Evolutionary conservation across 2,329 filamentous ascomycete species (phyloP).

Genomic region (Exophiala oligosperma): DNA sequence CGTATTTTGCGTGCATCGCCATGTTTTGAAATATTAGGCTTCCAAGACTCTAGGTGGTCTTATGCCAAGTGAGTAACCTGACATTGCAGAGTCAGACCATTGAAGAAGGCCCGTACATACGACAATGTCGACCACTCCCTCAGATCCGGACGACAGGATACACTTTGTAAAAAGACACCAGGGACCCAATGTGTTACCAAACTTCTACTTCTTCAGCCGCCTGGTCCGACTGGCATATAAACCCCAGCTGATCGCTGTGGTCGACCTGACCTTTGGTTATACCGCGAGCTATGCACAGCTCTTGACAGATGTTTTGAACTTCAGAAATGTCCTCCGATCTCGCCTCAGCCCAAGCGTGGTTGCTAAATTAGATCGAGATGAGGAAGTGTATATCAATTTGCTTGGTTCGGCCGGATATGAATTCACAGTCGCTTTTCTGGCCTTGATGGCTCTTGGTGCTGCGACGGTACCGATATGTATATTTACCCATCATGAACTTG

Average conservation of each 20-base stretch:
- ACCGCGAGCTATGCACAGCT: slow-evolving; percentile 43
- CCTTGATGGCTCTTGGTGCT: slow-evolving; percentile 48
- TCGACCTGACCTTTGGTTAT: slow-evolving; percentile 31
- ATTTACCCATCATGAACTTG: neutral
- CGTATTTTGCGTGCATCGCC: no score
- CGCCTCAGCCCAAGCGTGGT: slow-evolving; percentile 32
- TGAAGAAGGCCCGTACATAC: no score
- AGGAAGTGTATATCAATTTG: slow-evolving; percentile 39
- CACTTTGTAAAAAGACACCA: slow-evolving; percentile 1
- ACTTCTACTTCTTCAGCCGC: slow-evolving; percentile 32
- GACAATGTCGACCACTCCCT: neutral
- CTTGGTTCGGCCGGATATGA: slow-evolving; percentile 50
- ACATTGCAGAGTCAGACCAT: no score
- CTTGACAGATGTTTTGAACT: slow-evolving; percentile 45
- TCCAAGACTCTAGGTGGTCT: no score
- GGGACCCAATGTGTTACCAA: slow-evolving; percentile 33
- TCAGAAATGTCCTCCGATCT: slow-evolving; percentile 40
- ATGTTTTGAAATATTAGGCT: no score
- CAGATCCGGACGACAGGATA: slow-evolving; percentile 1
- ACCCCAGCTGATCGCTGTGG: slow-evolving; percentile 27
- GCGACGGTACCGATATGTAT: slow-evolving; percentile 46
- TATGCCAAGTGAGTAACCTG: no score
- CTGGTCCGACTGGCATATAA: slow-evolving; percentile 33
- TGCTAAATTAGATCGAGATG: slow-evolving; percentile 39
- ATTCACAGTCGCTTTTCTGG: slow-evolving; percentile 49